Base-by-base conservation (phyloP, 164 flowering plant species). In the Aristolochia californica region DNA sequence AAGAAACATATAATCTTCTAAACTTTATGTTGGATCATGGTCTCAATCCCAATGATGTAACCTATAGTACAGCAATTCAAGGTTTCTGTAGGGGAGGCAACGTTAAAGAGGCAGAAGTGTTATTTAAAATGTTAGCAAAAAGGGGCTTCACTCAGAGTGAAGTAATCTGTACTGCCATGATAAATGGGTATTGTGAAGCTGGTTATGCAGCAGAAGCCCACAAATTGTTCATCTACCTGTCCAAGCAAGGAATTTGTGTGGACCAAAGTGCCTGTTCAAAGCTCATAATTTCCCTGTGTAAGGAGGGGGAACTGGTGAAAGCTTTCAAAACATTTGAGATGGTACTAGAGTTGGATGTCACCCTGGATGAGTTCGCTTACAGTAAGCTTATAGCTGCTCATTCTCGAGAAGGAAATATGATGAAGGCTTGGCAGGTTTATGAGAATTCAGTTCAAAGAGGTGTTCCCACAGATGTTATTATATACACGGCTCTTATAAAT, bases 141-240 rank as follows among this genome's bases (percentile, higher is more conserved):
- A 80, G 79, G 68, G 68, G 53, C 20, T 28, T 58, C 13, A 51
- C 49, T 45, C 57, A 45, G 20, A 54, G 76, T 59, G 45, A 47
- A 14, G 78, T 66, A 53, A 76, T 71, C 59, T 83, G 69, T 65
- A 59, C 64, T 71, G 81, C 91, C 28, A 75, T 87, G 85, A 38
- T 91, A 21, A 75, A 59, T 56, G 94, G 97, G 26, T 91, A 78
- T 45, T 81, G 88, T 70, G 76, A 77, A 63, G 77, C 80, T 8
- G 53, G 68, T 45, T 45, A 53, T 51, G 27, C 67, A 45, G 53
- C 26, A 44, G 59, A 76, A 34, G 91, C 90, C 27, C 79, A 70
- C 71, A 60, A 68, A 38, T 68, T 84, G 44, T 84, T 81, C 57
- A 8, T 64, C 53, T 40, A 43, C 58, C 53, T 82, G 49, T 69